Conservation (phyloP, 345 rosid species). For the Anacardium occidentale region DNA sequence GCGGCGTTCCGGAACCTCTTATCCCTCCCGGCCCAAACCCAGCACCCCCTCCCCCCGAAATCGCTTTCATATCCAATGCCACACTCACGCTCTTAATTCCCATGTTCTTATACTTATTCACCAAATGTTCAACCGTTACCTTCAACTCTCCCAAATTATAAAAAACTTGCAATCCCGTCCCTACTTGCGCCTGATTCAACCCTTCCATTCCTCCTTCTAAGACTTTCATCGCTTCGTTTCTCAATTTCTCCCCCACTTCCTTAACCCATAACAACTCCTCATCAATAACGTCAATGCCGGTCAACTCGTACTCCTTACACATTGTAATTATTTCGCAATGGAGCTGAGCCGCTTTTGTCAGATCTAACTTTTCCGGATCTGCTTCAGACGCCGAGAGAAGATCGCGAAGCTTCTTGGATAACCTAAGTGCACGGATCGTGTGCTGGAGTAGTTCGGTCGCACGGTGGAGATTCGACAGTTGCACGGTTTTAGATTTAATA, state of each 20-base stretch:
- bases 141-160: conserved; percentile 89
- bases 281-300: conserved; percentile 68
- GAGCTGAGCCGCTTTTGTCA: conserved; percentile 89
- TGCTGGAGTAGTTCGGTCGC: conserved; percentile 75
- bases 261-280: conserved; percentile 66
- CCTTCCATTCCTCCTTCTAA: conserved; percentile 96
- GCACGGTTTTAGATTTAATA: conserved; percentile 66
- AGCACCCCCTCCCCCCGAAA: conserved; percentile 48
- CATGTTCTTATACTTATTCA: conserved; percentile 70
- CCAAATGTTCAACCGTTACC: conserved; percentile 72
- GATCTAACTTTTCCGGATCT: conserved; percentile 77
- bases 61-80: conserved; percentile 93
- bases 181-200: conserved; percentile 92
- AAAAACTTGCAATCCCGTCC: conserved; percentile 94
- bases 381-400: conserved; percentile 48
- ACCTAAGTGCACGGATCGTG: conserved; percentile 71
- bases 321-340: conserved; percentile 74
- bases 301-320: conserved; percentile 75
- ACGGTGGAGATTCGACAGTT: conserved; percentile 68
- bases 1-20: conserved; percentile 86
- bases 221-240: conserved; percentile 78
- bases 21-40: conserved; percentile 92
- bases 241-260: conserved; percentile 64
- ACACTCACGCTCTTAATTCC: conserved; percentile 72
- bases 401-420: conserved; percentile 82